Conservation (phyloP, 257 asterid genomes). For the Nicotiana tomentosiformis region DNA sequence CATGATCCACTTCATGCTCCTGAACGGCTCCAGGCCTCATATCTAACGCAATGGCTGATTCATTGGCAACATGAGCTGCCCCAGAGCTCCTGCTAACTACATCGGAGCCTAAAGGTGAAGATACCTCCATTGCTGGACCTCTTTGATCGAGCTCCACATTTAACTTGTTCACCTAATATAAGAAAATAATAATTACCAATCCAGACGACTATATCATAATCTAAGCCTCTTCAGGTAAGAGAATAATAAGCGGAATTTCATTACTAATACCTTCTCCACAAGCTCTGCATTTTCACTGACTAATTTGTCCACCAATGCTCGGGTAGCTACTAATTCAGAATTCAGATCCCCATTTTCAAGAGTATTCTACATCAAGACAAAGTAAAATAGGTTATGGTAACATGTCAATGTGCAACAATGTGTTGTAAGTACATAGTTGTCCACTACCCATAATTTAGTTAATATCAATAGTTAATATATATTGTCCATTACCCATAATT, state of each 20-base stretch:
- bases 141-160: constrained; percentile 42
- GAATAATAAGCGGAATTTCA: not conserved
- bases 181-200: not conserved
- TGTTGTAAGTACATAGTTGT: not conserved
- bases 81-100: constrained; percentile 23
- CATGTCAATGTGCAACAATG: not conserved
- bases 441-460: not conserved
- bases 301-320: constrained; percentile 42
- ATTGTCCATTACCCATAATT: not conserved
- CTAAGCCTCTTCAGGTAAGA: not conserved
- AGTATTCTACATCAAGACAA: constrained; percentile 35
- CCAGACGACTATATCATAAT: not conserved
- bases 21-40: constrained; percentile 21
- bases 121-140: constrained; percentile 22
- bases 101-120: constrained; percentile 19
- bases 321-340: constrained; percentile 39
- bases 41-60: constrained; percentile 19
- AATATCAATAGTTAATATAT: not conserved
- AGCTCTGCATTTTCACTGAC: constrained; percentile 48
- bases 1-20: constrained; percentile 8
- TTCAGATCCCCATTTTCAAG: constrained; percentile 38
- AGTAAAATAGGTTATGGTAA: not conserved
- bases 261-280: constrained; percentile 46
- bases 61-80: constrained; percentile 22
- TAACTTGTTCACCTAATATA: constrained; percentile 53